Evolutionary conservation across 2,329 filamentous ascomycete species (phyloP).

Genomic region (Ophiostoma quercus): DNA sequence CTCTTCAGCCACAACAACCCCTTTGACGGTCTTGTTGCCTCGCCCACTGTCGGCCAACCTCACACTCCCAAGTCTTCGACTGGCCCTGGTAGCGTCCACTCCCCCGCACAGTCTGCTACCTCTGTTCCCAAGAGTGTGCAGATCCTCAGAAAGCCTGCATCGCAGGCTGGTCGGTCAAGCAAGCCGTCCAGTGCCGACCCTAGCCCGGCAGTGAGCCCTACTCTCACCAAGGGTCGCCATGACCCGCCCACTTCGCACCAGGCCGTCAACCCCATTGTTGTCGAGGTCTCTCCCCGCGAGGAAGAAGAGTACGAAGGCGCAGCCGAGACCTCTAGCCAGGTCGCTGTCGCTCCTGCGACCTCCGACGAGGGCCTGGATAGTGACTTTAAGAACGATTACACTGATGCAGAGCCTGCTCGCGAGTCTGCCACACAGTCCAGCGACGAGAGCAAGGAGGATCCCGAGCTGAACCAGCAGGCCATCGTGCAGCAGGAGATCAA

Average conservation of each 20-base stretch:
- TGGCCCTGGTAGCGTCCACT: conserved; percentile 29
- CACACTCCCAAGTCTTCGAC: conserved; percentile 40
- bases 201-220: conserved; percentile 42
- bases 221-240: conserved; percentile 3
- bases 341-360: background rate
- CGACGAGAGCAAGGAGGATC: conserved; percentile 53
- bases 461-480: conserved; percentile 42
- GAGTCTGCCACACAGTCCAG: conserved; percentile 55
- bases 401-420: conserved; percentile 64
- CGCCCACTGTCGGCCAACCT: conserved; percentile 41
- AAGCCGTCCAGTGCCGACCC: conserved; percentile 40
- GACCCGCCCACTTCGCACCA: conserved; percentile 14
- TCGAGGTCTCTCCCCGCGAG: background rate
- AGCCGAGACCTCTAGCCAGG: background rate
- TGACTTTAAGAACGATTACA: conserved; percentile 46
- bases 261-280: background rate
- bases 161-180: conserved; percentile 40
- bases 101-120: conserved; percentile 31
- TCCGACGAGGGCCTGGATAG: conserved; percentile 15
- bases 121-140: conserved; percentile 39
- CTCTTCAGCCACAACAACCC: conserved; percentile 38
- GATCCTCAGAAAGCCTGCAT: conserved; percentile 48
- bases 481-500: conserved; percentile 37
- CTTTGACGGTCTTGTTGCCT: conserved; percentile 39
- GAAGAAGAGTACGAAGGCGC: background rate